These are phyloP conservation scores for Tuber calosporum DNA, from an alignment of 495 filamentous ascomycete genomes.

Conservation along the genomic window DNA sequence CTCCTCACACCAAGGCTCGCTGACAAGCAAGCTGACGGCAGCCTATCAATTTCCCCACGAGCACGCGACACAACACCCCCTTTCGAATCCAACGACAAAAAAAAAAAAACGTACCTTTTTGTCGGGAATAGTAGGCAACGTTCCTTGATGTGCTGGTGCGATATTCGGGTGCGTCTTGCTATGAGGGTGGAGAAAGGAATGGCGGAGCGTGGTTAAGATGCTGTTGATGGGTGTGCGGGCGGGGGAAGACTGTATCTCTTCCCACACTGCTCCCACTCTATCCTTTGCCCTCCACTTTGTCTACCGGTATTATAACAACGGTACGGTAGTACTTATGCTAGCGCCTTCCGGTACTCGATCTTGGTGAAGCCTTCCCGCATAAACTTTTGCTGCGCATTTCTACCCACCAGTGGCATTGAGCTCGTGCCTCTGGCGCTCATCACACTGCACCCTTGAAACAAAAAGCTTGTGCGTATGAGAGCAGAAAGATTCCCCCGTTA, in stretches of 20 bases:
- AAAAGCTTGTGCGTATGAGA: not conserved
- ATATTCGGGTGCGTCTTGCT: not conserved
- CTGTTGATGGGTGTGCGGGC: not conserved
- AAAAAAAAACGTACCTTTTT: not conserved
- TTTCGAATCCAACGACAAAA: slow-evolving; percentile 19
- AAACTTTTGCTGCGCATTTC: slow-evolving; percentile 2
- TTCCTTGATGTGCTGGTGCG: not conserved
- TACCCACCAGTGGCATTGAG: not conserved
- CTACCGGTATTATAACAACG: not conserved
- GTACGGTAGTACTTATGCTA: not conserved
- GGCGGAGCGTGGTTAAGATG: not conserved
- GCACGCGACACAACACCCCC: slow-evolving; percentile 33
- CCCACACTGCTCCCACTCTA: not conserved
- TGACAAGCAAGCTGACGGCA: slow-evolving; percentile 20
- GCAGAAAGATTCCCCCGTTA: not conserved
- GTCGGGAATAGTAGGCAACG: slow-evolving; percentile 4
- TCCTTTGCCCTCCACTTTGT: not conserved
- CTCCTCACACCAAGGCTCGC: slow-evolving; percentile 15
- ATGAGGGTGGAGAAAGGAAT: not conserved
- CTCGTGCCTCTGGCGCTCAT: not conserved
- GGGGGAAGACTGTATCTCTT: not conserved
- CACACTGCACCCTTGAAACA: not conserved
- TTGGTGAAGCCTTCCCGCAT: not conserved
- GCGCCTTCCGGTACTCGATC: not conserved
- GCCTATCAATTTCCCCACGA: slow-evolving; percentile 40